Evolutionary conservation across 1,284 basidiomycete genomes (phyloP), one percentile per base, ranked within the genome.

Genomic region (Pseudozyma tsukubaensis): DNA sequence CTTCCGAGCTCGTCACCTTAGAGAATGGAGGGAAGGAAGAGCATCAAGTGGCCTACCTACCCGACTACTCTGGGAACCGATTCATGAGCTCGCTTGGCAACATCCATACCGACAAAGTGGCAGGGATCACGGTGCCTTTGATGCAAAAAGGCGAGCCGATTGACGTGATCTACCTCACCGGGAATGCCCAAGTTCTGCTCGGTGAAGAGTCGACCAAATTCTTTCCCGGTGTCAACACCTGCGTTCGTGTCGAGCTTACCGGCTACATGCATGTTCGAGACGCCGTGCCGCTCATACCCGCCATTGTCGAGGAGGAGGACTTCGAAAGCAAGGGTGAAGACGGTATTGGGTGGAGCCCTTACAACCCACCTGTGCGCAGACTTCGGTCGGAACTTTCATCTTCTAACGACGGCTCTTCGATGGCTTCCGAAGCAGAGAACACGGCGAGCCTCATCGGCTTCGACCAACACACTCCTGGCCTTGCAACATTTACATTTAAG

Each of bases 71-170:
- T 10, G 63, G 69, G 1, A 72, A 72, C 35, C 63, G 69, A 12
- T 72, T 66, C 52, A 72, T 72, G 69, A 55, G 51, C 34, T 72
- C 69, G 21, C 59, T 72, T 32, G 69, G 69, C 48, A 72, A 72
- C 44, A 59, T 72, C 16, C 51, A 72, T 42, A 52, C 43, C 21
- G 69, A 72, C 24, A 49, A 49, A n/a, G 69, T 72, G 11, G 69
- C 63, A 18, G 69, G 69, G 0, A 42, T 72, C 47, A 66, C 69
- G 13, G 14, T 72, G 0, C 69, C 69, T 1, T 45, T 65, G 21
- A 59, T 72, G 57, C 37, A 37, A 24, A 61, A 66, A 24, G 63
- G 49, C 4, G 6, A 12, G n/a, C 69, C 69, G 32, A 72, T 72
- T 51, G 69, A 72, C 19, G 63, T 72, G 6, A 58, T 72, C 4